Evolutionary conservation across 768 basidiomycete genomes (phyloP), one percentile per base, ranked within the genome.

Genomic region (Termitomyces sp.): DNA sequence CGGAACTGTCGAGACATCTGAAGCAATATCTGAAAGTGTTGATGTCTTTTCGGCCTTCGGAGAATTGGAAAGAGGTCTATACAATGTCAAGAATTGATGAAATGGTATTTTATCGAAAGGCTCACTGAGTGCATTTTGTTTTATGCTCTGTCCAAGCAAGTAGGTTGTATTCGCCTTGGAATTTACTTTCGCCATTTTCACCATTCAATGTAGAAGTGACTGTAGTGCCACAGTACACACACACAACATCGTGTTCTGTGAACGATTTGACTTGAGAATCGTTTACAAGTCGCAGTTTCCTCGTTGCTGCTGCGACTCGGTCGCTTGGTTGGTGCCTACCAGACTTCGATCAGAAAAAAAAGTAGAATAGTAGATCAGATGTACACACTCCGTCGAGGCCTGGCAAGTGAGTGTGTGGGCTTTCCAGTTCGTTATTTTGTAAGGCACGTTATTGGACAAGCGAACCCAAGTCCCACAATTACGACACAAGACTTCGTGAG

Each of bases 131-230:
- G 69, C 87, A 88, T 9, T 60, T 67, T 10, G 63, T 58, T 67
- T 88, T 89, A 64, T 90, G 88, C 43, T 76, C 77, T 45, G 79
- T 75, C 88, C 88, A 90, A 51, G 69, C 77, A 14, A 76, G 72
- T 49, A 87, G 67, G 59, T 84, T 80, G 60, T 84, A 89, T 22
- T 87, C 83, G 22, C 74, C 72, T 32, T 85, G 80, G 60, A 82
- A 88, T 26, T 86, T 81, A n/a, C 72, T 71, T 30, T 78, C 77
- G 3, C 80, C 77, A 26, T 72, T 75, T 50, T 22, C 35, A 36
- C 35, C 36, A 28, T 28, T 41, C 26, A 85, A 67, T 41, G 8
- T 41, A 20, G n/a, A 3, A 11, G 58, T 60, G 52, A 89, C 72
- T 43, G 64, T 70, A n/a, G 54, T 60, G 35, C 74, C 73, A 68